Evolutionary conservation across 495 filamentous ascomycete species (phyloP).

Genomic region (Trichoderma gamsii): DNA sequence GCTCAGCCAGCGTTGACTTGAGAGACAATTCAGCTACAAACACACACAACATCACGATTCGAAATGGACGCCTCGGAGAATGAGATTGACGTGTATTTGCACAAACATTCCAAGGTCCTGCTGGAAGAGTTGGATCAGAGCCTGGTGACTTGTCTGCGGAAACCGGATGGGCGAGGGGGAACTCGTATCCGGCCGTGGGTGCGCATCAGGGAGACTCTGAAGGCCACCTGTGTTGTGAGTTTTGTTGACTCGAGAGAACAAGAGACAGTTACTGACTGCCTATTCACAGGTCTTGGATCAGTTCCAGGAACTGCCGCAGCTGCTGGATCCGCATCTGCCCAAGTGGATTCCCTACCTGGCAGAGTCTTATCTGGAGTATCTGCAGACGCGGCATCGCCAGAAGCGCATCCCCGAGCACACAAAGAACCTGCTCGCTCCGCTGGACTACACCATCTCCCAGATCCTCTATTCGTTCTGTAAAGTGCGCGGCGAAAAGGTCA

Average conservation of each 20-base stretch:
- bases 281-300: constrained; percentile 54
- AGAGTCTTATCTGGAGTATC: constrained; percentile 64
- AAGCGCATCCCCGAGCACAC: constrained; percentile 28
- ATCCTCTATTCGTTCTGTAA: constrained; percentile 92
- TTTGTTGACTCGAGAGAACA: neutral
- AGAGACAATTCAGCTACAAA: neutral
- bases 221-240: constrained; percentile 8
- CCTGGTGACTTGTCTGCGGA: constrained; percentile 47
- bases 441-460: constrained; percentile 65
- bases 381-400: constrained; percentile 40
- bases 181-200: constrained; percentile 35
- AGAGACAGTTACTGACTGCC: neutral
- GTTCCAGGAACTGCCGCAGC: constrained; percentile 93
- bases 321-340: constrained; percentile 84
- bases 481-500: constrained; percentile 85
- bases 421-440: constrained; percentile 42
- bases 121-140: constrained; percentile 57
- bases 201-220: constrained; percentile 38
- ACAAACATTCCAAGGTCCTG: constrained; percentile 62
- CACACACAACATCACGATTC: neutral
- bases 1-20: neutral
- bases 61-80: constrained; percentile 45
- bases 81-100: constrained; percentile 67
- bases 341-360: constrained; percentile 66
- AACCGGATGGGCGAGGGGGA: constrained; percentile 26